These are phyloP conservation scores for Coprinopsis strossmayeri DNA, from an alignment of 768 basidiomycete species.

Conservation along the genomic window DNA sequence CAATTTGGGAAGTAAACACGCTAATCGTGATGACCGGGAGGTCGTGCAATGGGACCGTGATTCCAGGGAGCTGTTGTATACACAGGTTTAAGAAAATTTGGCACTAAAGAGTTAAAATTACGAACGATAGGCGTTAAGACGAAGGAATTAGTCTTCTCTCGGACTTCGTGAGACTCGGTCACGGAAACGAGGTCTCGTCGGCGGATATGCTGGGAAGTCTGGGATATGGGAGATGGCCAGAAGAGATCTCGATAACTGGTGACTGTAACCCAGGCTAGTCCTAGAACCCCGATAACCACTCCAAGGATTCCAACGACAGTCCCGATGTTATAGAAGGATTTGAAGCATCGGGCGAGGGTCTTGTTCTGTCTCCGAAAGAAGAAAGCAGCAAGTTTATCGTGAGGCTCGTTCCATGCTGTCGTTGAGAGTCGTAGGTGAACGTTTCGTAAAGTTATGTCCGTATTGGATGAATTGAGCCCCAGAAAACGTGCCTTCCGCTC, in stretches of 20 bases:
- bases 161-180: conserved; percentile 1
- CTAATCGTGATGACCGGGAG: conserved; percentile 58
- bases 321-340: conserved; percentile 45
- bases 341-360: too few species aligned
- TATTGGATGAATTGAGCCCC: background rate
- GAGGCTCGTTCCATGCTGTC: conserved; percentile 38
- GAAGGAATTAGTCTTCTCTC: background rate
- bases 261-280: conserved; percentile 24
- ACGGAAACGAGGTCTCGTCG: too few species aligned
- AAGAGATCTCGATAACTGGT: conserved; percentile 18
- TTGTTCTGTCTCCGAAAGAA: conserved; percentile 26
- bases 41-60: conserved; percentile 73
- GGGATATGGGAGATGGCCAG: too few species aligned
- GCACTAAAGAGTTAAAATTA: background rate
- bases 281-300: conserved; percentile 21
- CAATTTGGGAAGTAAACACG: conserved; percentile 56
- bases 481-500: background rate
- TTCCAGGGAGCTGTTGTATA: conserved; percentile 61
- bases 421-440: conserved; percentile 43
- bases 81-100: background rate
- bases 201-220: too few species aligned
- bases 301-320: conserved; percentile 39
- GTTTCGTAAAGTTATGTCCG: conserved; percentile 11
- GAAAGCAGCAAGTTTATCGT: conserved; percentile 34
- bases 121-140: conserved; percentile 4